Percentiles rank a stretch among this genome's conserved stretches.
Evolutionary conservation across 2,329 filamentous ascomycete species (phyloP).

Genomic region (Conoideocrella luteorostrata): DNA sequence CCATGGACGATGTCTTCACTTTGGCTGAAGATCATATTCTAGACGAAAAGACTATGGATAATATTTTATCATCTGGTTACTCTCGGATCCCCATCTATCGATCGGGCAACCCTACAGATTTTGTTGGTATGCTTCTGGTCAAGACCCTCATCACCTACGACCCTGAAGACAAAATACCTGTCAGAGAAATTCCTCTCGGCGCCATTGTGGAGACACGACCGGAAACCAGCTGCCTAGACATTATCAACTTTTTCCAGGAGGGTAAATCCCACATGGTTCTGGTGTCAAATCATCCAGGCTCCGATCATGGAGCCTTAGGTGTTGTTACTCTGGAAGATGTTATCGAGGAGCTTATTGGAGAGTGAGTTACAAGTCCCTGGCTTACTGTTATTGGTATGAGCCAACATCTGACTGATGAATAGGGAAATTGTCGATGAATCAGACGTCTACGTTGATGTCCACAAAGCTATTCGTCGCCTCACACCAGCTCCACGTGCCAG

Average conservation of each 20-base stretch:
- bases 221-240: constrained; percentile 94
- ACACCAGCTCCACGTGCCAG: constrained; percentile 76
- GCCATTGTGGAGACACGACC: constrained; percentile 92
- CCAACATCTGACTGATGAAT: constrained; percentile 13
- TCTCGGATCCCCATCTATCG: constrained; percentile 93
- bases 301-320: constrained; percentile 81
- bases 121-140: constrained; percentile 94
- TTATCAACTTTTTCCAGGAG: constrained; percentile 99
- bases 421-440: constrained; percentile 99
- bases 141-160: constrained; percentile 99
- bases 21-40: constrained; percentile 93
- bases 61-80: constrained; percentile 87
- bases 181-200: constrained; percentile 85
- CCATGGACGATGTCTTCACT: constrained; percentile 94
- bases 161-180: constrained; percentile 80
- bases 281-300: constrained; percentile 84
- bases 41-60: constrained; percentile 91
- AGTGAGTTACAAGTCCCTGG: constrained; percentile 53
- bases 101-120: constrained; percentile 75
- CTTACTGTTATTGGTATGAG: neutral
- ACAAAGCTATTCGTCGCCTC: constrained; percentile 91
- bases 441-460: constrained; percentile 95
- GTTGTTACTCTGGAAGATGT: constrained; percentile 97
- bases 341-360: constrained; percentile 96
- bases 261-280: constrained; percentile 98